Evolutionary conservation across 768 basidiomycete species (phyloP), one percentile per base, ranked within the genome.

Genomic region (Mycena maculata): DNA sequence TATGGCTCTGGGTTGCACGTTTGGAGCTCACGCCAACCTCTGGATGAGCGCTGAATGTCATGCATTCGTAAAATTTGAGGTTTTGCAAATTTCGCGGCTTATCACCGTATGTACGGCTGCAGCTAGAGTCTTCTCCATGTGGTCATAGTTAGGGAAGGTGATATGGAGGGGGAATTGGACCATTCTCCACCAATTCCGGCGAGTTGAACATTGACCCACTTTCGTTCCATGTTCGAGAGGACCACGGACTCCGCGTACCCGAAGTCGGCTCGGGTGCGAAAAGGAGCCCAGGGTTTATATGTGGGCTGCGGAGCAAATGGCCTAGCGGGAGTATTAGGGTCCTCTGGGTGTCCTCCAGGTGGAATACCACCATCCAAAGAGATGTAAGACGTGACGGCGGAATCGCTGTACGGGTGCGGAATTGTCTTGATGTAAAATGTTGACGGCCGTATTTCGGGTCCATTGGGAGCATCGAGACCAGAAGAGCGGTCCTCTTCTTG

Each of bases 81-180:
- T n/a, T n/a, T n/a, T n/a, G n/a, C n/a, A n/a, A n/a, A n/a, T n/a
- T n/a, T n/a, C n/a, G n/a, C n/a, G n/a, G n/a, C n/a, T n/a, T n/a
- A n/a, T n/a, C n/a, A n/a, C n/a, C n/a, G n/a, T 60, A 71, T 20
- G 48, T 58, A 10, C 67, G 60, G 57, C 59, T 7, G 45, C 39
- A n/a, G 48, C 49, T 20, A 65, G 65, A n/a, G 18, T 30, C 6
- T 25, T 25, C 5, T 61, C 36, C 33, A 67, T 30, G 7, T 68
- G 68, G 12, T 27, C 54, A n/a, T 27, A 33, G 22, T 30, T 63
- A 2, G 28, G 6, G 15, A 71, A 45, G 3, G 69, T 71, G 48
- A 71, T 67, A 16, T 56, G 20, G 65, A 45, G 22, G 33, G 58
- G 23, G n/a, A 6, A 10, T 44, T 31, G 9, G 42, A 47, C 66